These are phyloP conservation scores for Davidsoniella neocaledoniae DNA, from an alignment of 2,329 filamentous ascomycete genomes.

Conservation along the genomic window DNA sequence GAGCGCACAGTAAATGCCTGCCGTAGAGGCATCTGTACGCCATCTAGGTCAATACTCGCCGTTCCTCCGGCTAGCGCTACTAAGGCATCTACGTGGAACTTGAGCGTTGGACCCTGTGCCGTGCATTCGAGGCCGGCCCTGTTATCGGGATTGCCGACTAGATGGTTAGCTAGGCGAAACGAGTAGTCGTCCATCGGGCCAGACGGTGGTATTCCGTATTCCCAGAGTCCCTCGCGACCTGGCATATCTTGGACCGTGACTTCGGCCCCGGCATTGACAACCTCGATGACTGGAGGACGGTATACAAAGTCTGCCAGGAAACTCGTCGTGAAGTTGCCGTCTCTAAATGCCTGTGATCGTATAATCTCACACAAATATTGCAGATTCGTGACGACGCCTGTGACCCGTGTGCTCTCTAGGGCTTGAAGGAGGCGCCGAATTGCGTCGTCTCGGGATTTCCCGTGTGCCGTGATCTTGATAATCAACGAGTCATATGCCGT, in stretches of 20 bases:
- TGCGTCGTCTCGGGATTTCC: conserved; percentile 39
- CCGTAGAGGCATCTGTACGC: conserved; percentile 14
- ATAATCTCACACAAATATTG: conserved; percentile 20
- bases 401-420: conserved; percentile 29
- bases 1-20: conserved; percentile 15
- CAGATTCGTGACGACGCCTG: conserved; percentile 21
- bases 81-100: conserved; percentile 20
- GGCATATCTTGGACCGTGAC: conserved; percentile 27
- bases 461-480: conserved; percentile 55
- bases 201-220: conserved; percentile 24
- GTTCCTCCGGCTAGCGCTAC: conserved; percentile 21
- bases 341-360: conserved; percentile 16
- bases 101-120: conserved; percentile 19
- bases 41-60: conserved; percentile 17
- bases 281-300: conserved; percentile 19
- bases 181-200: conserved; percentile 27
- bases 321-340: conserved; percentile 20
- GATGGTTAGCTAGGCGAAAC: conserved; percentile 20
- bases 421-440: conserved; percentile 45
- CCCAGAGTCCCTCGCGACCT: conserved; percentile 22
- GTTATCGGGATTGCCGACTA: conserved; percentile 19
- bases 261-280: conserved; percentile 21
- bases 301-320: conserved; percentile 20
- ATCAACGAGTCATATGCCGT: conserved; percentile 65
- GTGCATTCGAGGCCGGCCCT: conserved; percentile 22